Percentiles rank a stretch among this genome's conserved stretches.
These are phyloP conservation scores for Globisporangium camurandrum DNA, from an alignment of 352 stramenopile genomes.

Conservation along the genomic window DNA sequence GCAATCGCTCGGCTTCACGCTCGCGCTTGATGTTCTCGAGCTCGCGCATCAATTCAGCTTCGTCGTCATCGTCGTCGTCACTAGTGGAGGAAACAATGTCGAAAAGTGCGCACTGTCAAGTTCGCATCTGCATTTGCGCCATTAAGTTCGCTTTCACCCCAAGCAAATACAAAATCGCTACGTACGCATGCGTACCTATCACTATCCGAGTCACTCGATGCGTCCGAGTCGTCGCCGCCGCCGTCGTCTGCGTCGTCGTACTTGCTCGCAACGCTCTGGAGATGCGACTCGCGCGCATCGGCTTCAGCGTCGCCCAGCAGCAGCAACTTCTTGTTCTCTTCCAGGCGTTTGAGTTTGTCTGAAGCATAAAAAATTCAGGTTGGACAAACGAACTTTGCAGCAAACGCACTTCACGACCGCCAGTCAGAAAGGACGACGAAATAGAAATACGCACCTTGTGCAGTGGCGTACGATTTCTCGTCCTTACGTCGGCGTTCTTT, in stretches of 20 bases:
- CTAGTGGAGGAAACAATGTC: too few relatives aligned
- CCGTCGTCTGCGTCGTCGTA: slow-evolving; percentile 89
- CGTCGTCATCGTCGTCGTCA: slow-evolving; percentile 94
- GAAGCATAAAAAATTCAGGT: too few relatives aligned
- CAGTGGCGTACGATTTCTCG: slow-evolving; percentile 66
- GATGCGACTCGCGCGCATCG: slow-evolving; percentile 68
- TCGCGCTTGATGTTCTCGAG: slow-evolving; percentile 98
- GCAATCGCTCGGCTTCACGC: slow-evolving; percentile 88
- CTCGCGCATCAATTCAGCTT: slow-evolving; percentile 95
- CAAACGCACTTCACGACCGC: too few relatives aligned
- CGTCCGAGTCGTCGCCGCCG: slow-evolving; percentile 49
- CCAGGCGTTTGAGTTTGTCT: slow-evolving; percentile 63
- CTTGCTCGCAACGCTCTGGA: slow-evolving; percentile 85
- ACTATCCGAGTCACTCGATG: slow-evolving; percentile 63
- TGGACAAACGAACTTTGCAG: too few relatives aligned
- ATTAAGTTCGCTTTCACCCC: too few relatives aligned
- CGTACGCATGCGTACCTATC: slow-evolving; percentile 33
- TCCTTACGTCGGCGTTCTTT: slow-evolving; percentile 69
- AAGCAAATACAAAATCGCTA: too few relatives aligned
- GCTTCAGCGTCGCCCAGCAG: slow-evolving; percentile 65
- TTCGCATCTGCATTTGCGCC: too few relatives aligned
- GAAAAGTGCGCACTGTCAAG: too few relatives aligned
- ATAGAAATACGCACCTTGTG: slow-evolving; percentile 54
- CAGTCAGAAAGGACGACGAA: slow-evolving; percentile 24
- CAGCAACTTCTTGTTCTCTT: slow-evolving; percentile 80